Evolutionary conservation across 176 grass and related monocot genomes (phyloP), one percentile per base, ranked within the genome.

Genomic region (Paspalum notatum): DNA sequence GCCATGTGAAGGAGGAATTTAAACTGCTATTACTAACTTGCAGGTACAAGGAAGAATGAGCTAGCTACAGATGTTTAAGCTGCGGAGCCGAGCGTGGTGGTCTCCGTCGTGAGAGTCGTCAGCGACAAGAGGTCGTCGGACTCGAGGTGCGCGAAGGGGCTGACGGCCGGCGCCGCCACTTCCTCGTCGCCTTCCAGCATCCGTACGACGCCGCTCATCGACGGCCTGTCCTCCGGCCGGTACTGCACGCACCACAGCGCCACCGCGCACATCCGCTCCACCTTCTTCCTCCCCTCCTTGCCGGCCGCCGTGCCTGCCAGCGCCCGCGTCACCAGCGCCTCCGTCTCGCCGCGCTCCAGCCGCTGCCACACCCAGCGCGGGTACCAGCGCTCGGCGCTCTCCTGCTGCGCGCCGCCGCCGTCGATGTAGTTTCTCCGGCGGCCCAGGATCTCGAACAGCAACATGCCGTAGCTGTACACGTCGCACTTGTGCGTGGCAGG

Each of bases 171-270:
- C 22, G 43, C 27, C 4, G 84, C 79, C 5, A 85, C 62, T 9
- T 80, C 48, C 4, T 75, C 70, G 11, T 85, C 82, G 21, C 62
- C 70, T 26, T 85, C 87, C 9, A 85, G 66, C 87, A 89, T 89
- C 44, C 50, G 83, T 51, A 89, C 65, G 7, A 89, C 87, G 53
- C 27, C 51, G 43, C 76, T 71, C 58, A 89, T 89, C 3, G 60
- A 16, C 66, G 82, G 82, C 43, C 87, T 46, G 6, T 66, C 87
- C 18, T 89, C 69, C 22, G 87, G 53, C 61, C 48, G 12, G 50
- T 81, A 80, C 69, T 89, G 82, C 9, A 89, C 82, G 48, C 82
- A 85, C 70, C 76, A 81, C 14, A 89, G 51, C 38, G 82, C 87
- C 37, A 89, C 81, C 15, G 80, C 22, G 47, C 87, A 89, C 67